phyloP scores from a whole-genome alignment of 2,329 filamentous ascomycete genomes.

The Talaromyces sp. region DNA sequence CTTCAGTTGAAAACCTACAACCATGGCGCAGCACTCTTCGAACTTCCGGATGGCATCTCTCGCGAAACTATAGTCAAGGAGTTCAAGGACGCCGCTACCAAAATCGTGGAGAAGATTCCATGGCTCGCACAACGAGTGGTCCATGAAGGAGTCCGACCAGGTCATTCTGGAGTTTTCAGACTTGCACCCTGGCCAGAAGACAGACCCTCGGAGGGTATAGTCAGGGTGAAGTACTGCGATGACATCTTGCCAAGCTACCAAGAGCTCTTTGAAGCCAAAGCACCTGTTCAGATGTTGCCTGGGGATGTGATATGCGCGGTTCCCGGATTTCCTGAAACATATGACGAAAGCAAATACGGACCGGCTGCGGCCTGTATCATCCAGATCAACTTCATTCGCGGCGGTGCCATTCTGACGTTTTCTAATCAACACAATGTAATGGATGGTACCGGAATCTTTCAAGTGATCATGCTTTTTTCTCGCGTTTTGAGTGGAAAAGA shows the following conservation, averaged over 20 bases:
- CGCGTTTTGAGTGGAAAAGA: background rate
- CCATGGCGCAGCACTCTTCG: background rate
- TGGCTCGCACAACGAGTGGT: background rate
- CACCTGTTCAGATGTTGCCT: background rate
- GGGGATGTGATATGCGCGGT: background rate
- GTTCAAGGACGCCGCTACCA: background rate
- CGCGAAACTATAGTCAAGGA: background rate
- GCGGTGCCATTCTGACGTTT: background rate
- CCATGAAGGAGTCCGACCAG: background rate
- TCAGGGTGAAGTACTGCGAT: background rate
- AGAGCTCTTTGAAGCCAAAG: background rate
- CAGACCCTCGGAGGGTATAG: background rate
- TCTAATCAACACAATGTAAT: background rate
- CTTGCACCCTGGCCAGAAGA: background rate
- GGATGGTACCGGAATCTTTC: background rate
- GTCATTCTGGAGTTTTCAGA: background rate
- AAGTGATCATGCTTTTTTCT: background rate
- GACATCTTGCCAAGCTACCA: background rate
- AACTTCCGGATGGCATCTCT: background rate
- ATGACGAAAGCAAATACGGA: background rate
- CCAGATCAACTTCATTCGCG: background rate
- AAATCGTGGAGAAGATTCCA: background rate
- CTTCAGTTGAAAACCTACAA: background rate
- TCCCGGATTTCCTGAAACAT: background rate
- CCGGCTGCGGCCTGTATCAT: background rate